Conservation (phyloP, 257 asterid genomes). For the Sherardia arvensis region DNA sequence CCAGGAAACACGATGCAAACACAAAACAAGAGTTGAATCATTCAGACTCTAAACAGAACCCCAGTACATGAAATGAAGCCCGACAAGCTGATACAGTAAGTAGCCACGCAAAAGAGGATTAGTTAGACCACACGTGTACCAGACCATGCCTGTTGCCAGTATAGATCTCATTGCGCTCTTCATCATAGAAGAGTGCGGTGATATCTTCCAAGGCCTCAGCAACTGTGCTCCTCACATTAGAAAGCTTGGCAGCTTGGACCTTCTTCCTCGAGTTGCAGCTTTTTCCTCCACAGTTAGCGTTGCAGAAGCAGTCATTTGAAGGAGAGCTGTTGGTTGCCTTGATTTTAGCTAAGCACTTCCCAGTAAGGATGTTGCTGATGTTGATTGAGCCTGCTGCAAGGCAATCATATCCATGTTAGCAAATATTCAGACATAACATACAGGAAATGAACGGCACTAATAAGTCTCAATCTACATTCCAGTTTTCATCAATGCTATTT, state of each 20-base stretch:
- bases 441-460: neutral
- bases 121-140: slow-evolving; percentile 96
- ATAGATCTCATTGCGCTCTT: slow-evolving; percentile 95
- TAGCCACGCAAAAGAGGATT: slow-evolving; percentile 16
- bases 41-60: neutral
- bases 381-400: slow-evolving; percentile 89
- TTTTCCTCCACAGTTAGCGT: slow-evolving; percentile 46
- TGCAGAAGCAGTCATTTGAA: slow-evolving; percentile 47
- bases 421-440: neutral
- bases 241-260: slow-evolving; percentile 40
- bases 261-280: slow-evolving; percentile 52
- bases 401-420: slow-evolving; percentile 5
- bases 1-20: neutral
- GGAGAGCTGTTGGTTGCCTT: slow-evolving; percentile 56
- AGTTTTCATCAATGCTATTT: neutral
- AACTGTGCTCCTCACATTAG: slow-evolving; percentile 53
- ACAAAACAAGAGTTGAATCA: neutral
- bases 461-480: neutral
- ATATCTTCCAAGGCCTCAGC: slow-evolving; percentile 93
- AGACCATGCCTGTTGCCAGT: slow-evolving; percentile 83
- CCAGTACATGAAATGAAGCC: neutral
- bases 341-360: slow-evolving; percentile 92
- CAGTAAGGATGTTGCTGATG: slow-evolving; percentile 87
- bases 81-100: slow-evolving; percentile 15
- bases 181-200: slow-evolving; percentile 92